phyloP scores from a whole-genome alignment of 2,329 filamentous ascomycete genomes.

The Tolypocladium tropicale region DNA sequence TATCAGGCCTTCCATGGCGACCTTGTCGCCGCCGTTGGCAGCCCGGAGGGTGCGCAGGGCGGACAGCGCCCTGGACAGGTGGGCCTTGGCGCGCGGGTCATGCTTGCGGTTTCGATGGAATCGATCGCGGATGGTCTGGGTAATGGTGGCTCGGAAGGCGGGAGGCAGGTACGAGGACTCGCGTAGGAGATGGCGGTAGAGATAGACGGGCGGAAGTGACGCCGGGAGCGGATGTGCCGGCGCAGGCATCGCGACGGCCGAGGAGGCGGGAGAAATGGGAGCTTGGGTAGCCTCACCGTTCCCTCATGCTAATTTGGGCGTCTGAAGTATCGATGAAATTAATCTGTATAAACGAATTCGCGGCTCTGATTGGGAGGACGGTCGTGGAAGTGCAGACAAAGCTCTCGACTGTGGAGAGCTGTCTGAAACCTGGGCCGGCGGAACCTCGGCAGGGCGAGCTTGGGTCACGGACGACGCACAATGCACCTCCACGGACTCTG shows the following conservation, averaged over 20 bases:
- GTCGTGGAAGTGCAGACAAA: background rate
- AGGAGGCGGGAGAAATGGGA: background rate
- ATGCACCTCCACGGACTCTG: too few relatives aligned
- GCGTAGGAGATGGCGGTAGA: constrained; percentile 51
- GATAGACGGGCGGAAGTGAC: constrained; percentile 16
- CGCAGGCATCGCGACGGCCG: constrained; percentile 14
- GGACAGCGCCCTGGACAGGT: constrained; percentile 29
- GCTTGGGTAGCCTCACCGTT: background rate
- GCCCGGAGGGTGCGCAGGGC: constrained; percentile 39
- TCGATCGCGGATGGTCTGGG: constrained; percentile 29
- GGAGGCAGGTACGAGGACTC: constrained; percentile 50
- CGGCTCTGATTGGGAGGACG: background rate
- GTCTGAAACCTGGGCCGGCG: background rate
- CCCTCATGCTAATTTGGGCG: background rate
- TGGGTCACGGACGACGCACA: background rate
- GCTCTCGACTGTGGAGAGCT: background rate
- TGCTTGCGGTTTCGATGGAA: constrained; percentile 32
- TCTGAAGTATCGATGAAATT: background rate
- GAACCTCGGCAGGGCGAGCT: background rate
- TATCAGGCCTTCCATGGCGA: constrained; percentile 37
- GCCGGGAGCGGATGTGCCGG: constrained; percentile 14
- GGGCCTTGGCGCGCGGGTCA: constrained; percentile 14
- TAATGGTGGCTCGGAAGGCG: constrained; percentile 33
- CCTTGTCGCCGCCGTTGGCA: constrained; percentile 39
- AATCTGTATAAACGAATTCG: background rate